A percentile compares a stretch with the other conserved stretches of the same genome.
These are phyloP conservation scores for Fusarium nisikadoi DNA, from an alignment of 2,329 filamentous ascomycete genomes.

Conservation along the genomic window DNA sequence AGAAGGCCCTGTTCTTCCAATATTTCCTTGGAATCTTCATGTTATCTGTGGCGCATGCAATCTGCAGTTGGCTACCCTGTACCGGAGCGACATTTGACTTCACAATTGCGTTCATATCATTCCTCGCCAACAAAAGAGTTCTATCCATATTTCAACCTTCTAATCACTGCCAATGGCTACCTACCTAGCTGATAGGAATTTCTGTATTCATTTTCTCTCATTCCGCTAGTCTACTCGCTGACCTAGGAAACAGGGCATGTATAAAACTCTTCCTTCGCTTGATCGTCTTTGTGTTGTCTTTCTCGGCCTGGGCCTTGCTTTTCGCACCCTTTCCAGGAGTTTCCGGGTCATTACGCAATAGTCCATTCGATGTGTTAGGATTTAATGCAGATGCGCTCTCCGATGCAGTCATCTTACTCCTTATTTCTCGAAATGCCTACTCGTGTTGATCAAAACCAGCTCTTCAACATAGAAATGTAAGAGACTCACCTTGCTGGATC, in stretches of 20 bases:
- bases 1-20: background rate
- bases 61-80: background rate
- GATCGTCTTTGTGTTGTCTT: slow-evolving; percentile 33
- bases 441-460: background rate
- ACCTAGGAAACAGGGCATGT: slow-evolving; percentile 52
- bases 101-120: background rate
- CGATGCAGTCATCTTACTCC: background rate
- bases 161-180: background rate
- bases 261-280: slow-evolving; percentile 60
- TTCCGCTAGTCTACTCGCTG: slow-evolving; percentile 6
- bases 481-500: slow-evolving; percentile 30
- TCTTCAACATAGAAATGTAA: too few relatives aligned
- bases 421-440: slow-evolving; percentile 21
- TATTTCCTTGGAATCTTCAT: background rate
- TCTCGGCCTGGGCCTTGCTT: background rate
- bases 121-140: background rate
- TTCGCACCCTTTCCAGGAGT: background rate
- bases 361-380: background rate
- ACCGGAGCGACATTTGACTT: background rate
- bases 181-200: background rate
- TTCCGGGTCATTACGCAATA: background rate
- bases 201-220: background rate
- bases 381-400: background rate
- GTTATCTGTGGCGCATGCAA: background rate
- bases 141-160: background rate